A percentile compares a stretch with the other conserved stretches of the same genome.
Evolutionary conservation across 805 yeast species (phyloP).

Genomic region (Pichia exigua): DNA sequence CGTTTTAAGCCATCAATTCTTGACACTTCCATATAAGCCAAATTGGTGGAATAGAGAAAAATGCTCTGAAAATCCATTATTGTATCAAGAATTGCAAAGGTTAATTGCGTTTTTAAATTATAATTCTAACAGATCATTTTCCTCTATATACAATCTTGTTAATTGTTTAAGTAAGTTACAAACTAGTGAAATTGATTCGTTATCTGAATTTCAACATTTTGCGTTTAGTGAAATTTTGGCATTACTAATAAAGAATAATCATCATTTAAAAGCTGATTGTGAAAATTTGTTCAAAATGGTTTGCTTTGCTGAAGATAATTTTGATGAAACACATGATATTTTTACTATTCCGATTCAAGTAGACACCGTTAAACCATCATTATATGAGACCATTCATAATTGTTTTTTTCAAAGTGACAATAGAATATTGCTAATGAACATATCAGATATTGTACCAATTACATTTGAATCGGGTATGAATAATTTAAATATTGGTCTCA

Average conservation of each 20-base stretch:
- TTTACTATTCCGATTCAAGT: slow-evolving; percentile 29
- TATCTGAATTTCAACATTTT: slow-evolving; percentile 23
- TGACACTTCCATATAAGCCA: slow-evolving; percentile 29
- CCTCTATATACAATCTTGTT: slow-evolving; percentile 29
- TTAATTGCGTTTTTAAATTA: slow-evolving; percentile 31
- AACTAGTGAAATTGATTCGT: slow-evolving; percentile 23
- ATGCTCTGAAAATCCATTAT: slow-evolving; percentile 20
- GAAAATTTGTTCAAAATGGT: slow-evolving; percentile 12
- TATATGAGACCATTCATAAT: slow-evolving; percentile 29
- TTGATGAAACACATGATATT: slow-evolving; percentile 11
- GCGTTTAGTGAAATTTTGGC: slow-evolving; percentile 15
- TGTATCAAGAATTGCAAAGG: slow-evolving; percentile 33
- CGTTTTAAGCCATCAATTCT: slow-evolving; percentile 26
- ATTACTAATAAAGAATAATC: slow-evolving; percentile 14
- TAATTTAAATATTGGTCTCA: slow-evolving; percentile 23
- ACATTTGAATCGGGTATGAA: slow-evolving; percentile 26
- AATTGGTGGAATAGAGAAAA: slow-evolving; percentile 34
- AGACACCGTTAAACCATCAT: slow-evolving; percentile 21
- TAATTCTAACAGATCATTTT: slow-evolving; percentile 30
- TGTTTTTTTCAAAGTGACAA: slow-evolving; percentile 25
- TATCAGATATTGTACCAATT: slow-evolving; percentile 31
- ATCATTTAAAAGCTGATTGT: slow-evolving; percentile 11
- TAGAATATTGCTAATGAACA: slow-evolving; percentile 12
- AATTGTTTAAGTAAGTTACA: slow-evolving; percentile 23
- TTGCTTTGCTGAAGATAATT: slow-evolving; percentile 7